Base-by-base conservation (phyloP, 2,329 filamentous ascomycete genomes). In the Akanthomyces dipterigenus region DNA sequence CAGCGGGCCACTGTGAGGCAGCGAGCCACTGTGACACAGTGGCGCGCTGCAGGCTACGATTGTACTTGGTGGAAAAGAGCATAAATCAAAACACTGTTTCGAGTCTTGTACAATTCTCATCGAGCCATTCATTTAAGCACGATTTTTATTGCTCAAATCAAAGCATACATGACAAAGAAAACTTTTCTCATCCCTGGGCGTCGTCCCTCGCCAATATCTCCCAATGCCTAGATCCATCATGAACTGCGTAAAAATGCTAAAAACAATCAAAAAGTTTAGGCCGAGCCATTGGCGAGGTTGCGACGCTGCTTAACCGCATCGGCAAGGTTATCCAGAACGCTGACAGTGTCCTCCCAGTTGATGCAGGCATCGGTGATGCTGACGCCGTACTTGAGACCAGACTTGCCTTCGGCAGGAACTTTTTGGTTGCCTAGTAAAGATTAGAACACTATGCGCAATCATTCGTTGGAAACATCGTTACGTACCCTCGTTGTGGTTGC, bases 351-450 rank as follows among this genome's bases (percentile, higher is more conserved):
- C 16, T 96, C 90, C 93, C 93, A 97, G 80, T 90, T 81, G 72
- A 99, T 96, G 79, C 93, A 99, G 60, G 93, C 93, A 75, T 97
- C 93, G 0, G 93, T 97, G 76, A 97, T 97, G 75, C 89, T 93
- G 70, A 97, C 89, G 67, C 93, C 93, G 77, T 90, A 91, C 81
- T 92, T 90, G 57, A 97, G 82, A 7, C 77, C 89, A 1, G 85
- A 74, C 8, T 89, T 89, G 11, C 93, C 93, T 75, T 96, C 91
- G 1, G 87, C 75, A 1, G 92, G 91, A 1, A 96, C 90, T 80
- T 96, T 96, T 72, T 92, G 89, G 80, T 88, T 90, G 66, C 86
- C 59, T 28, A 62, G 34, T 54, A 34, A 18, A n/a, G 62, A 65
- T 77, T 67, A 76, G 70, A 3, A 38, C 16, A 4, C 11, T 16